A percentile compares a stretch with the other conserved stretches of the same genome.
Conservation (phyloP, 108 stramenopile genomes). For the Nitzschia sp. region DNA sequence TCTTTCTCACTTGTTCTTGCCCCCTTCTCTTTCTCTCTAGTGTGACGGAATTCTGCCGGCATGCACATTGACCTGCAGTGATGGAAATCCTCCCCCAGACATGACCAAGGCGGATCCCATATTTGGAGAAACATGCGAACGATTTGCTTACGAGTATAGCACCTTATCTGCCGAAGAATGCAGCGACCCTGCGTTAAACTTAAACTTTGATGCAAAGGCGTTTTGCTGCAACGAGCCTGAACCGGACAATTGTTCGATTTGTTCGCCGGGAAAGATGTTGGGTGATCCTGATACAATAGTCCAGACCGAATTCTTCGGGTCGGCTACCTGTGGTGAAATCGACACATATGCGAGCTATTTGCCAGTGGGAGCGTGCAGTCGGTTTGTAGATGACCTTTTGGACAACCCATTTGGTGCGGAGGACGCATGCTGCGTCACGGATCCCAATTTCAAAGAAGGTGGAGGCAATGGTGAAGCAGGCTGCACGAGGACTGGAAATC, state of each 20-base stretch:
- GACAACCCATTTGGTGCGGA: not conserved
- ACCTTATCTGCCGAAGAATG: slow-evolving; percentile 9
- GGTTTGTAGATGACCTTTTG: not conserved
- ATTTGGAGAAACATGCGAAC: slow-evolving; percentile 1
- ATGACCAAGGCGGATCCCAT: slow-evolving; percentile 12
- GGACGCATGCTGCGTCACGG: not conserved
- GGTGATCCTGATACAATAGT: not conserved
- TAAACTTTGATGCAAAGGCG: slow-evolving; percentile 17
- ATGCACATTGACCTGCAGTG: slow-evolving; percentile 13
- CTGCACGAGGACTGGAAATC: too few species aligned
- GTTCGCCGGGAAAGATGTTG: slow-evolving; percentile 7
- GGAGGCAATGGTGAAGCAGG: too few species aligned
- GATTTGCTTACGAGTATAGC: slow-evolving; percentile 10
- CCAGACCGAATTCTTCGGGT: slow-evolving; percentile 6
- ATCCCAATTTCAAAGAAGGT: too few species aligned
- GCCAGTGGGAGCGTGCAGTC: not conserved
- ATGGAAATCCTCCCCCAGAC: slow-evolving; percentile 17
- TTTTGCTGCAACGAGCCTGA: slow-evolving; percentile 27
- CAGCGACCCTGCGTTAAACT: not conserved
- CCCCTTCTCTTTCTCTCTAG: too few species aligned
- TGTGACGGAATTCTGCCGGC: slow-evolving; percentile 1
- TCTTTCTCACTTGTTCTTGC: too few species aligned
- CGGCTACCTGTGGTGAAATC: slow-evolving; percentile 14
- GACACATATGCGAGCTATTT: slow-evolving; percentile 5
- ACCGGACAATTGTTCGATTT: slow-evolving; percentile 20